Percentiles rank a stretch among this genome's conserved stretches.
Evolutionary conservation across 108 stramenopile species (phyloP).

Genomic region (Cyclostephanos invisitatus): DNA sequence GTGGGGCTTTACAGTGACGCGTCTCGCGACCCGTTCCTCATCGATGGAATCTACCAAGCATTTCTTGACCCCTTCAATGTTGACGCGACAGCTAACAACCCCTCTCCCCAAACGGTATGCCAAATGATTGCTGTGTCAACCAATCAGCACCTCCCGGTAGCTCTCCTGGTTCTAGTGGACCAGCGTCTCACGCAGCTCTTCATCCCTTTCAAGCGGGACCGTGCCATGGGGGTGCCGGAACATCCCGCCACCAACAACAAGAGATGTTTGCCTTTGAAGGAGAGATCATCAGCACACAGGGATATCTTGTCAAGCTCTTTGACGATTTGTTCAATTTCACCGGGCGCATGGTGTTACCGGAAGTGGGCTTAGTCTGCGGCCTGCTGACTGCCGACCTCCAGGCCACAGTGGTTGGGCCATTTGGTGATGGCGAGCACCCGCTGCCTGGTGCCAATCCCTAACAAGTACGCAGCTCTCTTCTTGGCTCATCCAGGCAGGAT

Average conservation of each 20-base stretch:
- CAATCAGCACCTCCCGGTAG: neutral
- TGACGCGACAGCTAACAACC: neutral
- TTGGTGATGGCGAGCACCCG: neutral
- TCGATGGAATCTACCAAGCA: neutral
- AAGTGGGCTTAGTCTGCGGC: neutral
- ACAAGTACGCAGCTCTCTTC: constrained; percentile 15
- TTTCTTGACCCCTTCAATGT: neutral
- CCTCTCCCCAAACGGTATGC: neutral
- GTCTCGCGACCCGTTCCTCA: neutral
- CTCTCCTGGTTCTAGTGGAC: neutral
- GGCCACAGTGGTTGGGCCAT: neutral
- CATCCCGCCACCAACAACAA: constrained; percentile 9
- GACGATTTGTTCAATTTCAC: neutral
- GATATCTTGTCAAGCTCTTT: neutral
- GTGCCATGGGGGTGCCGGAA: constrained; percentile 19
- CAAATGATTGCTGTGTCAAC: neutral
- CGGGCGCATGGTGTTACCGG: neutral
- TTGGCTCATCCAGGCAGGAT: constrained; percentile 10
- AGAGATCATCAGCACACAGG: neutral
- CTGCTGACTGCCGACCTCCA: neutral
- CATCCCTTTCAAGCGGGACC: constrained; percentile 31
- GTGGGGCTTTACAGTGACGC: neutral
- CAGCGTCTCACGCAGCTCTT: neutral
- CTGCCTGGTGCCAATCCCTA: no score
- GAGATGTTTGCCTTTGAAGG: neutral